Conservation (phyloP, 1,284 basidiomycete genomes). For the Melampsora larici-populina region DNA sequence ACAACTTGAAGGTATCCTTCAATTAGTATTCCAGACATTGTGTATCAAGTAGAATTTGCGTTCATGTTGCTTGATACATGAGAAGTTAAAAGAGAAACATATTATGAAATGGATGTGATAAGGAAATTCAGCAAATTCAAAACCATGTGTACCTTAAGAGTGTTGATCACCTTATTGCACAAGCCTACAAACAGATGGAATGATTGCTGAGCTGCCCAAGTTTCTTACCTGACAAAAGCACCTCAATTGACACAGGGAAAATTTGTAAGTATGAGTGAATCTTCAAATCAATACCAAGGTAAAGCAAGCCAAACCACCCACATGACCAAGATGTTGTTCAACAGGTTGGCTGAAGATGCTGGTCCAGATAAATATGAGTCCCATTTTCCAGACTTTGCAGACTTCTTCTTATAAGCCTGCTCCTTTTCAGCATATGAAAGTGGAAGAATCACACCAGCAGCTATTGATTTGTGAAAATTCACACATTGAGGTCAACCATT, state of each 20-base stretch:
- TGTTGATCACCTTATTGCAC: not conserved
- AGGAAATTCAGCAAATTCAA: not conserved
- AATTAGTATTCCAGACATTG: slow-evolving; percentile 20
- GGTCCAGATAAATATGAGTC: no score
- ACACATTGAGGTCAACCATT: no score
- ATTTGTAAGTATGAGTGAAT: not conserved
- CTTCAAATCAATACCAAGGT: slow-evolving; percentile 11
- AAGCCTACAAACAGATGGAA: not conserved
- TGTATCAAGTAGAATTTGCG: no score
- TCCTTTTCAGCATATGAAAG: no score
- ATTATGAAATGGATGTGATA: not conserved
- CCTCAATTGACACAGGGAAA: not conserved
- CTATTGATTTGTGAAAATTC: no score
- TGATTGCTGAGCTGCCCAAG: slow-evolving; percentile 1
- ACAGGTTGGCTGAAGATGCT: no score
- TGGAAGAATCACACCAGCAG: no score
- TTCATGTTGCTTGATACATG: not conserved
- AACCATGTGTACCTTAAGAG: not conserved
- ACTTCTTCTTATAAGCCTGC: no score
- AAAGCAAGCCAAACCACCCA: no score
- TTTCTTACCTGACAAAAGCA: not conserved
- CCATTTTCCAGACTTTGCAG: no score
- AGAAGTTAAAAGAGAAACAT: no score
- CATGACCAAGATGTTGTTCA: no score
- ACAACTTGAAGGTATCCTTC: slow-evolving; percentile 2